Base-by-base conservation (phyloP, 2,329 filamentous ascomycete species). In the Teratosphaeria epicoccoides region DNA sequence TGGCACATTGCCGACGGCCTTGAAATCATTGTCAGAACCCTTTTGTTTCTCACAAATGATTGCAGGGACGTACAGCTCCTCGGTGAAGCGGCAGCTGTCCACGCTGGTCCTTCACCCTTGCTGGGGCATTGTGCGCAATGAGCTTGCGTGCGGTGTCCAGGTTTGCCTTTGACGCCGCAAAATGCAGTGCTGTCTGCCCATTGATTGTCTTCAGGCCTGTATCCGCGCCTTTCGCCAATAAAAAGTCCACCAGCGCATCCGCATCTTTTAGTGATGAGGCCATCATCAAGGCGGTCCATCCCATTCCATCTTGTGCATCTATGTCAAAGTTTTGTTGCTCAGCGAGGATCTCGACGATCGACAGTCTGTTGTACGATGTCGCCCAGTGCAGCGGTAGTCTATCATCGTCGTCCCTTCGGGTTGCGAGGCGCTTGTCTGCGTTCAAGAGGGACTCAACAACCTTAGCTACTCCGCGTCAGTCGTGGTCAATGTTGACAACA, bases 341-440 rank as follows among this genome's bases (percentile, higher is more conserved):
- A 2, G 85, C 77, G 3, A 97, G 75, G 20, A 91, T 67, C 47
- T 85, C 76, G 17, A 87, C 82, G 53, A 96, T 88, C 23, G 83
- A 79, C 6, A 84, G 71, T 59, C 82, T 84, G 66, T 93, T 94
- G 68, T 87, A 85, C 22, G 90, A 93, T 1, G 83, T 81, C 0
- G 93, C 91, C 93, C 93, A 98, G 75, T 98, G 93, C 52, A 97
- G 82, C 2, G 93, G 84, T 33, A 95, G 80, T 44, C 93, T 87
- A 14, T 88, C 88, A 68, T 98, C 93, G 47, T 87, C 84, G 63
- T 98, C 93, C 63, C 73, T 75, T 62, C 83, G 81, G 52, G 73
- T 76, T 24, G 87, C 83, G 37, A 94, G 79, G 63, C 87, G 90
- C 2, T 87, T 83, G 64, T 95, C 89, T 59, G 83, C 82, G 65